phyloP scores from a whole-genome alignment of 768 basidiomycete species.

The Boletellus ananas region DNA sequence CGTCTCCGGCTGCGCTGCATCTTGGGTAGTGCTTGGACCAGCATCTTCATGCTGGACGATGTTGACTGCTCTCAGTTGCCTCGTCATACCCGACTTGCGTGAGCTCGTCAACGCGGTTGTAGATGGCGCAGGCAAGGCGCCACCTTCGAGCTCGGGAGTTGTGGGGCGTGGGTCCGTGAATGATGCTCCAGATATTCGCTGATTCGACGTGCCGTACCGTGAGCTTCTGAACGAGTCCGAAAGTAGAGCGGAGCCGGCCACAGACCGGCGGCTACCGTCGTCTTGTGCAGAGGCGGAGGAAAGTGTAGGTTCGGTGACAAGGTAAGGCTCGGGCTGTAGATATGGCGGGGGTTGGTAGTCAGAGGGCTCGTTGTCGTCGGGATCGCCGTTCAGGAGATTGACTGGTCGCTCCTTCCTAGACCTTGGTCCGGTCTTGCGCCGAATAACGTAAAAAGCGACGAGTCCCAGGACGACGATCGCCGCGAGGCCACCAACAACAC shows the following conservation, averaged over 20 bases:
- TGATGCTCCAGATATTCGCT: conserved; percentile 27
- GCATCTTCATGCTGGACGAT: conserved; percentile 86
- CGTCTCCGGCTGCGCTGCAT: conserved; percentile 56
- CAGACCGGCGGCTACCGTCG: conserved; percentile 20
- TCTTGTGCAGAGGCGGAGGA: conserved; percentile 37
- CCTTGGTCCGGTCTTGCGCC: conserved; percentile 41
- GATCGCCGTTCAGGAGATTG: conserved; percentile 57
- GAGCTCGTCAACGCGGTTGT: conserved; percentile 23
- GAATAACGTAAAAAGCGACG: conserved; percentile 46
- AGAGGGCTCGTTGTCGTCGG: conserved; percentile 46
- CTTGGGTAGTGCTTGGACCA: conserved; percentile 37
- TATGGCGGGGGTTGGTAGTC: conserved; percentile 60
- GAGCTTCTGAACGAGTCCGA: conserved; percentile 16
- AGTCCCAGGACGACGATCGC: conserved; percentile 40
- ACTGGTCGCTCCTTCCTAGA: conserved; percentile 55
- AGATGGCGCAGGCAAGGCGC: conserved; percentile 17
- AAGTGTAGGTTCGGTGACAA: conserved; percentile 59
- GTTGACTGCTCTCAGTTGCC: conserved; percentile 66
- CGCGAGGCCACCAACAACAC: conserved; percentile 57
- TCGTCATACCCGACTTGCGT: conserved; percentile 38
- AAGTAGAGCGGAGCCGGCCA: conserved; percentile 16
- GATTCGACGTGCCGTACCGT: conserved; percentile 26
- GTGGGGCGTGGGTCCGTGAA: conserved; percentile 40
- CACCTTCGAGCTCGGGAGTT: conserved; percentile 40
- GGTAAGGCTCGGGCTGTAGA: conserved; percentile 74